Conservation (phyloP, 2,329 filamentous ascomycete genomes). For the Rutstroemia sydowiana region DNA sequence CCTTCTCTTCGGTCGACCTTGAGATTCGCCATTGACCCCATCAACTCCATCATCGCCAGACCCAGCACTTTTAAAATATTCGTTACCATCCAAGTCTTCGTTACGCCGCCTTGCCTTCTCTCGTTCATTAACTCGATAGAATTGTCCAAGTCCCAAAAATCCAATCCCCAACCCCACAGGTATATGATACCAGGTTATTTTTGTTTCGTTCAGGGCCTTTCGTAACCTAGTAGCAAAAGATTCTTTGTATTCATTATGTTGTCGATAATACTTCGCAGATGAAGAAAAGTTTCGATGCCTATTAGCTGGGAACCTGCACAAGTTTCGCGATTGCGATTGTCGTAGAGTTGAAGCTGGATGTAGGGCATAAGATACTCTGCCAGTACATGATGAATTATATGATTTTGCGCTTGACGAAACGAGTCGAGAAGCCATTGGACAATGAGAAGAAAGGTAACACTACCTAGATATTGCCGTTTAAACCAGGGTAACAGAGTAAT, state of each 20-base stretch:
- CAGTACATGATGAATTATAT: background rate
- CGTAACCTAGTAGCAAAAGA: slow-evolving; percentile 38
- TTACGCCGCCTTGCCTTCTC: slow-evolving; percentile 35
- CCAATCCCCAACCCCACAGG: slow-evolving; percentile 61
- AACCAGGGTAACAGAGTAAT: too few relatives aligned
- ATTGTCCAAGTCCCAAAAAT: slow-evolving; percentile 57
- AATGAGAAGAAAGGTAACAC: too few relatives aligned
- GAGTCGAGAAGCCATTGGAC: slow-evolving; percentile 2
- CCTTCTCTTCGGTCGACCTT: slow-evolving; percentile 38
- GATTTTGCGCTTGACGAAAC: background rate
- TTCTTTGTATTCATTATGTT: slow-evolving; percentile 25
- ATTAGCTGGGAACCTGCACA: slow-evolving; percentile 18
- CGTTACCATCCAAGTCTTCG: slow-evolving; percentile 33
- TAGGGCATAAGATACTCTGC: background rate
- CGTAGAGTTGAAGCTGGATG: slow-evolving; percentile 7
- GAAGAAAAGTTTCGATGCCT: slow-evolving; percentile 24
- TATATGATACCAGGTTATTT: slow-evolving; percentile 66
- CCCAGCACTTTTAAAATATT: slow-evolving; percentile 16
- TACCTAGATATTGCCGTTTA: too few relatives aligned
- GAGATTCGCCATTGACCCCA: slow-evolving; percentile 36
- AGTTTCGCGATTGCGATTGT: slow-evolving; percentile 11
- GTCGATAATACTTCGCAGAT: slow-evolving; percentile 19
- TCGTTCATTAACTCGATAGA: slow-evolving; percentile 51
- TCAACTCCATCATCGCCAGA: slow-evolving; percentile 29
- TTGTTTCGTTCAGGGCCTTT: slow-evolving; percentile 53